Evolutionary conservation across 257 asterid species (phyloP).

Genomic region (Gentiana dahurica): DNA sequence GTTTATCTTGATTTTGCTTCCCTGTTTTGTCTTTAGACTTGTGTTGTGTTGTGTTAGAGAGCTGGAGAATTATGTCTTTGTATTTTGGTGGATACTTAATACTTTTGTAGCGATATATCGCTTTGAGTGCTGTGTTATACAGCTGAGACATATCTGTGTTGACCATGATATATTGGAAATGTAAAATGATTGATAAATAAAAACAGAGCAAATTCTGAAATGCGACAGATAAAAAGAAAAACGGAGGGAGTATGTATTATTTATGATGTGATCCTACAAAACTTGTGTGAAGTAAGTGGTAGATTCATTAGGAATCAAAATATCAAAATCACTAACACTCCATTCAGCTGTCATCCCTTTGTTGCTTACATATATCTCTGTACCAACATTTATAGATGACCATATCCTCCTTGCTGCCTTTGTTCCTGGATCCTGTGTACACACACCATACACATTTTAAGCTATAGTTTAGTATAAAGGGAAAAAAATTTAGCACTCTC

Average conservation of each 20-base stretch:
- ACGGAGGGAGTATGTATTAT: not conserved
- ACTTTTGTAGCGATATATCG: not conserved
- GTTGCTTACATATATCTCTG: conserved; percentile 67
- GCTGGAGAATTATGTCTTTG: not conserved
- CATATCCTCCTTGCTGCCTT: conserved; percentile 61
- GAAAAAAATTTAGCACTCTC: not conserved
- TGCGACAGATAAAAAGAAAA: too few species aligned
- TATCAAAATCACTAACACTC: conserved; percentile 69
- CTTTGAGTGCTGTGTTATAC: not conserved
- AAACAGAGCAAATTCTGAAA: too few species aligned
- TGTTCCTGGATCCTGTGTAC: conserved; percentile 73
- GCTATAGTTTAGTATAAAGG: not conserved
- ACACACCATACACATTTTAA: not conserved
- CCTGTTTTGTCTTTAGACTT: not conserved
- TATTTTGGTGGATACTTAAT: not conserved
- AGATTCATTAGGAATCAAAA: conserved; percentile 31
- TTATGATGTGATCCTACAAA: conserved; percentile 1
- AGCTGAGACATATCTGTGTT: too few species aligned
- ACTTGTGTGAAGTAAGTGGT: conserved; percentile 9
- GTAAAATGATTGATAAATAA: too few species aligned
- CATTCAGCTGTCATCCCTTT: conserved; percentile 64
- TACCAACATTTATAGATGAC: conserved; percentile 71
- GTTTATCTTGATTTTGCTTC: not conserved
- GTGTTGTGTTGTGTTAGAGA: not conserved
- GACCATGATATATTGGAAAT: too few species aligned